A percentile compares a stretch with the other conserved stretches of the same genome.
Conservation (phyloP, 306 rosid genomes). For the Albizia julibrissin region DNA sequence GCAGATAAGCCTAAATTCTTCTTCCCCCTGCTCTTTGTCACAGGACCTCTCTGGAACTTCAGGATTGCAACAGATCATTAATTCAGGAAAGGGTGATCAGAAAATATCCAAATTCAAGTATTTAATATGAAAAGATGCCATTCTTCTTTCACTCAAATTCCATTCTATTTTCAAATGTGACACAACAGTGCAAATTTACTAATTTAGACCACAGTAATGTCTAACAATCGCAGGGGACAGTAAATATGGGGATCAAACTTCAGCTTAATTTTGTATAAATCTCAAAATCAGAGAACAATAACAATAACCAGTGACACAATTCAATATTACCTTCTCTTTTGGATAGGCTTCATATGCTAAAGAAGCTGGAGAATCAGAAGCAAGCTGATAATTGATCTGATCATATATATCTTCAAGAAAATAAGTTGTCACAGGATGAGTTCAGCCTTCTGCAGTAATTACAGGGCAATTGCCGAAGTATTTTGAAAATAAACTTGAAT, state of each 20-base stretch:
- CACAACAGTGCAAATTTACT: background rate
- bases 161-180: constrained; percentile 1
- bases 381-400: constrained; percentile 64
- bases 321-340: constrained; percentile 55
- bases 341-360: constrained; percentile 52
- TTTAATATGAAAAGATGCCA: background rate
- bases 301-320: constrained; percentile 19
- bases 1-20: constrained; percentile 82
- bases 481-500: constrained; percentile 84
- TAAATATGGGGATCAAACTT: constrained; percentile 22
- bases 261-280: background rate
- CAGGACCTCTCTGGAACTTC: constrained; percentile 61
- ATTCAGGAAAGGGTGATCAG: constrained; percentile 10
- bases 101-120: background rate
- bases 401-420: constrained; percentile 93
- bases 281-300: constrained; percentile 5
- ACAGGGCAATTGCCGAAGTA: constrained; percentile 90
- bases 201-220: background rate
- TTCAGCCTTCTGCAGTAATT: constrained; percentile 87
- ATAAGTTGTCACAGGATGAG: constrained; percentile 81
- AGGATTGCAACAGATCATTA: constrained; percentile 38
- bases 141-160: background rate
- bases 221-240: background rate
- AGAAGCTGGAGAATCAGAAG: constrained; percentile 85
- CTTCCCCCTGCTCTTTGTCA: constrained; percentile 76